phyloP scores from a whole-genome alignment of 2,329 filamentous ascomycete genomes.

The Dothistroma pini region DNA sequence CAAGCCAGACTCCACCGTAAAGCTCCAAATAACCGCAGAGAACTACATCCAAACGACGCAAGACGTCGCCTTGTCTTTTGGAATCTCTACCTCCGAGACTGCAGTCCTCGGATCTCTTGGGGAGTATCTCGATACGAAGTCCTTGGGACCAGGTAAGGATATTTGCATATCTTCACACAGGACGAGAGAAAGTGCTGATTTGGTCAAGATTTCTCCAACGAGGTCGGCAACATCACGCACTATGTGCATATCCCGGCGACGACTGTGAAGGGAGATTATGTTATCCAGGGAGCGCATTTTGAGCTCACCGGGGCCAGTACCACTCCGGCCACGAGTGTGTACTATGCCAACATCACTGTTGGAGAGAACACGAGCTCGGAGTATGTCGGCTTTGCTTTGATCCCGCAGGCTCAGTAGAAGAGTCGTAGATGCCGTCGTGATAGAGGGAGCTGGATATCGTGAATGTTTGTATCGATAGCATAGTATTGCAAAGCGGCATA shows the following conservation, averaged over 20 bases:
- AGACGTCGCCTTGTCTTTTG: constrained; percentile 47
- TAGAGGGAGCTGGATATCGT: no score
- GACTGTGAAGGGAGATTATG: constrained; percentile 3
- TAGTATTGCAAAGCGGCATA: neutral
- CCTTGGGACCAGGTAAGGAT: constrained; percentile 16
- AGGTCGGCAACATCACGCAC: constrained; percentile 21
- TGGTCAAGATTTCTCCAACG: constrained; percentile 17
- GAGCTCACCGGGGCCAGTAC: constrained; percentile 15
- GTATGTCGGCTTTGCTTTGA: constrained; percentile 11
- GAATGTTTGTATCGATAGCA: neutral
- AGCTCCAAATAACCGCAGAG: constrained; percentile 39
- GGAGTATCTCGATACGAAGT: constrained; percentile 12
- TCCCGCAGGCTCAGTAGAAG: neutral
- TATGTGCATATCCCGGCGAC: constrained; percentile 20
- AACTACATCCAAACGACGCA: constrained; percentile 46
- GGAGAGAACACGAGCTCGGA: constrained; percentile 14
- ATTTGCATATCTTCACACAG: neutral
- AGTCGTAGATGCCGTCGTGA: neutral
- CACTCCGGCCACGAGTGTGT: constrained; percentile 10
- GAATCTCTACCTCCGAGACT: constrained; percentile 19
- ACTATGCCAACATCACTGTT: constrained; percentile 22
- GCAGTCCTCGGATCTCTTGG: constrained; percentile 13
- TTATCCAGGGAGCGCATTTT: constrained; percentile 19
- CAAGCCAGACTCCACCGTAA: constrained; percentile 38
- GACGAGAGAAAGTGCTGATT: neutral